phyloP scores from a whole-genome alignment of 257 asterid species.

The Verbascum thapsus region DNA sequence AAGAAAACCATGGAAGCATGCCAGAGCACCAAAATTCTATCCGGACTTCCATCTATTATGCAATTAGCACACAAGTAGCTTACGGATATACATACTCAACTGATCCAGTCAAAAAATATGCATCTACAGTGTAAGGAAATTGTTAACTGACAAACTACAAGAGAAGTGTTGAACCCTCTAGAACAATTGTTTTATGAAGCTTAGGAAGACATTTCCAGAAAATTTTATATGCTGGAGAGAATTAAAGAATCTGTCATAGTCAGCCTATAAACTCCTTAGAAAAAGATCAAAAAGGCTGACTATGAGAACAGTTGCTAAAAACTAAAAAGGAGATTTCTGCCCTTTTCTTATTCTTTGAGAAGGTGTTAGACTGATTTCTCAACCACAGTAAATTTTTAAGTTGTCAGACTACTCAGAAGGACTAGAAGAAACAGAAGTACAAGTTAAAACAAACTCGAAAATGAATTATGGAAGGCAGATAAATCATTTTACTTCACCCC shows the following conservation, averaged over 20 bases:
- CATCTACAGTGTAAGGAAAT: not conserved
- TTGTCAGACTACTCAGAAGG: constrained; percentile 7
- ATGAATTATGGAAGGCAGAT: constrained; percentile 20
- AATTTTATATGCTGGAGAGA: not conserved
- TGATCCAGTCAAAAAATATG: not conserved
- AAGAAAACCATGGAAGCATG: not conserved
- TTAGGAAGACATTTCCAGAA: constrained; percentile 7
- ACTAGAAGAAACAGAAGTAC: not conserved
- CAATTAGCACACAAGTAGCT: constrained; percentile 13
- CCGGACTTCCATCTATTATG: constrained; percentile 11
- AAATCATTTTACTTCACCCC: constrained; percentile 26
- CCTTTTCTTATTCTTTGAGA: constrained; percentile 19
- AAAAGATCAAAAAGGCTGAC: not conserved
- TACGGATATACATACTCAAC: not conserved
- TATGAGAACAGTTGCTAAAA: not conserved
- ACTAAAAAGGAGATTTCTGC: constrained; percentile 10
- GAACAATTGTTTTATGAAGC: constrained; percentile 9
- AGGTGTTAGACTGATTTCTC: constrained; percentile 6
- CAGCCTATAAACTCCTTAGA: constrained; percentile 1
- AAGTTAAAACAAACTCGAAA: constrained; percentile 18
- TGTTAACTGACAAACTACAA: constrained; percentile 3
- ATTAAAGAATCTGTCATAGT: not conserved
- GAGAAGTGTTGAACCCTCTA: not conserved
- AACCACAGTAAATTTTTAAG: constrained; percentile 1
- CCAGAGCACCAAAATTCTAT: constrained; percentile 10